Evolutionary conservation across 177 flowering plant genomes (phyloP).

Genomic region (Vitis hybrid): DNA sequence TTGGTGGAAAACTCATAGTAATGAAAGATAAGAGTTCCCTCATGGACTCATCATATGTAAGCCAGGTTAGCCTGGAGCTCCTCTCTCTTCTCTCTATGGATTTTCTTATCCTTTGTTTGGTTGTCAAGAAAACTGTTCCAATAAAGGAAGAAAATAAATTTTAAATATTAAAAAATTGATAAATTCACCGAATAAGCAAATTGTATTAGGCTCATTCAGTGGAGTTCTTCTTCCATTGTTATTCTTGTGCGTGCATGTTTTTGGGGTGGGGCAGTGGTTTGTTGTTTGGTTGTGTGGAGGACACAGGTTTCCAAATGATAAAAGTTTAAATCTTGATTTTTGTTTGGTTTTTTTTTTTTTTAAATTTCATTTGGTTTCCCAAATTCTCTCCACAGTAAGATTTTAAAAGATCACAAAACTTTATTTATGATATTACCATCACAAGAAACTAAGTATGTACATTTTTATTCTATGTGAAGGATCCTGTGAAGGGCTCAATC

Average conservation of each 20-base stretch:
- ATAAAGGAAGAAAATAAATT: too few species aligned
- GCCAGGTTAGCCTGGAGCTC: slow-evolving; percentile 53
- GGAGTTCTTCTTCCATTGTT: too few species aligned
- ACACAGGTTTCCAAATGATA: too few species aligned
- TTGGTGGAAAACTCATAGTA: slow-evolving; percentile 93
- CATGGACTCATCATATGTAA: slow-evolving; percentile 43
- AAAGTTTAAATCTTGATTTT: background rate
- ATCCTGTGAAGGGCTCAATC: slow-evolving; percentile 47
- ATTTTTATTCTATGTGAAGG: slow-evolving; percentile 44
- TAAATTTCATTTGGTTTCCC: background rate
- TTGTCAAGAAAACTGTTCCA: background rate
- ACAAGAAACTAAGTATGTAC: slow-evolving; percentile 3
- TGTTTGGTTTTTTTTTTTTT: slow-evolving; percentile 1
- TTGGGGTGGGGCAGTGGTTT: too few species aligned
- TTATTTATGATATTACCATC: background rate
- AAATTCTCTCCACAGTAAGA: background rate
- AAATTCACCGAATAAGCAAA: too few species aligned
- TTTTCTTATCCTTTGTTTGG: background rate
- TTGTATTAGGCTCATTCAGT: too few species aligned
- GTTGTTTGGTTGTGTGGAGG: too few species aligned
- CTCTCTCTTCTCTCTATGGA: background rate
- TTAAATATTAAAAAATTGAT: too few species aligned
- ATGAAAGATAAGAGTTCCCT: slow-evolving; percentile 53
- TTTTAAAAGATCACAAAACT: background rate
- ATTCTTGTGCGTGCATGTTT: too few species aligned